These are phyloP conservation scores for Silene latifolia DNA, from an alignment of 148 eudicot genomes.

Conservation along the genomic window DNA sequence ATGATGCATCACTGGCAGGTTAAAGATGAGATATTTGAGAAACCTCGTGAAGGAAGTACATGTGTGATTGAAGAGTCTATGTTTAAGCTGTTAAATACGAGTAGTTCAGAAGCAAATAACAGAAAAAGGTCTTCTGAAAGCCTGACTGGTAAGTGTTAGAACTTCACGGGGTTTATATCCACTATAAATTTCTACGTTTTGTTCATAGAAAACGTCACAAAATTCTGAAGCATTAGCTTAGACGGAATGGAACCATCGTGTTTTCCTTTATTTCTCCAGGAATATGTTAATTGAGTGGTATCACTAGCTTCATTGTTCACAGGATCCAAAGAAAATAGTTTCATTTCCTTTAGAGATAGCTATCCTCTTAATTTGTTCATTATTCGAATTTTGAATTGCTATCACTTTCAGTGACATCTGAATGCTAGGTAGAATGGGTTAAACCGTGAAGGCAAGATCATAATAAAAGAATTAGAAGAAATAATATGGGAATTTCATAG, in stretches of 20 bases:
- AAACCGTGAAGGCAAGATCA: too few relatives aligned
- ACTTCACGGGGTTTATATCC: neutral
- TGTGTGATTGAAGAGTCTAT: constrained; percentile 44
- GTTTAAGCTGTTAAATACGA: constrained; percentile 48
- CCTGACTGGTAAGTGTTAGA: constrained; percentile 17
- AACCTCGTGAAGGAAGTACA: constrained; percentile 19
- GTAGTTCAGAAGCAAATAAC: constrained; percentile 29
- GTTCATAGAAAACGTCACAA: neutral
- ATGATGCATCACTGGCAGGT: constrained; percentile 2
- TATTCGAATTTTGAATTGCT: too few relatives aligned
- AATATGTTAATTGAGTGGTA: neutral
- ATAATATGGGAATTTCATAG: too few relatives aligned
- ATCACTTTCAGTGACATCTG: too few relatives aligned
- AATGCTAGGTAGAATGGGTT: too few relatives aligned
- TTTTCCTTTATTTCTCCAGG: neutral
- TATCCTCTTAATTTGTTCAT: too few relatives aligned
- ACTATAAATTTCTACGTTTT: neutral
- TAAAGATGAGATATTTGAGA: constrained; percentile 8
- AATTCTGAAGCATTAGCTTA: neutral
- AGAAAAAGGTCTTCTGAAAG: constrained; percentile 41
- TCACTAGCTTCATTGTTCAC: neutral
- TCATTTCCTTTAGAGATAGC: neutral
- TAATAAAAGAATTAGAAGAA: too few relatives aligned
- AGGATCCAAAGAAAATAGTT: neutral
- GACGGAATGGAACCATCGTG: neutral